Conservation (phyloP, 2,329 filamentous ascomycete genomes). For the Ophiostoma sp. region DNA sequence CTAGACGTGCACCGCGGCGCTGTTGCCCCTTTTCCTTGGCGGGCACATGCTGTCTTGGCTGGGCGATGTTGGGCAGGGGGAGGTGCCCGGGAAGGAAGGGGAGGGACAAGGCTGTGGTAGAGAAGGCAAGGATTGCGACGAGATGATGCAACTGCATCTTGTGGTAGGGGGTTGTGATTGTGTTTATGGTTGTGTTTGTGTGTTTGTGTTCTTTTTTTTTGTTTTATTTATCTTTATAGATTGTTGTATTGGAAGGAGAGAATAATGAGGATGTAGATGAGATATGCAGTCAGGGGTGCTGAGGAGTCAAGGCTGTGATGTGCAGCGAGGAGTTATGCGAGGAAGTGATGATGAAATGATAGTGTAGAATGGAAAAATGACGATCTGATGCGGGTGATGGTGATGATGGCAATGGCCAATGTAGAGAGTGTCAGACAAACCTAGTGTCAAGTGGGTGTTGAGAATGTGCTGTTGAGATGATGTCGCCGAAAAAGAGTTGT, state of each 20-base stretch:
- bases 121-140: constrained; percentile 22
- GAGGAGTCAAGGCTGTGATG: not conserved
- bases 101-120: constrained; percentile 21
- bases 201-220: not conserved
- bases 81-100: constrained; percentile 29
- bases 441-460: not conserved
- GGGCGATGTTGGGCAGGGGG: not conserved
- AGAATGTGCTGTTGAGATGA: not conserved
- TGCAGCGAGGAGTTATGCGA: not conserved
- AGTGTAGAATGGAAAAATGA: not conserved
- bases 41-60: constrained; percentile 9
- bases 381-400: not conserved
- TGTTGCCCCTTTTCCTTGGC: not conserved
- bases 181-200: not conserved
- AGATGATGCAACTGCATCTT: constrained; percentile 28
- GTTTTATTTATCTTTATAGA: not conserved
- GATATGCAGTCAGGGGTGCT: not conserved
- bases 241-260: not conserved
- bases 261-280: not conserved
- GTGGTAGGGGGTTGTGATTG: not conserved
- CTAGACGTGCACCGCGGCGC: constrained; percentile 26
- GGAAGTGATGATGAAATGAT: not conserved
- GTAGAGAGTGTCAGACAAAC: not conserved
- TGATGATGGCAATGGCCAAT: not conserved
- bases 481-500: not conserved